Conservation (phyloP, 106 monocot species). For the Alisma plantagoaquatica region DNA sequence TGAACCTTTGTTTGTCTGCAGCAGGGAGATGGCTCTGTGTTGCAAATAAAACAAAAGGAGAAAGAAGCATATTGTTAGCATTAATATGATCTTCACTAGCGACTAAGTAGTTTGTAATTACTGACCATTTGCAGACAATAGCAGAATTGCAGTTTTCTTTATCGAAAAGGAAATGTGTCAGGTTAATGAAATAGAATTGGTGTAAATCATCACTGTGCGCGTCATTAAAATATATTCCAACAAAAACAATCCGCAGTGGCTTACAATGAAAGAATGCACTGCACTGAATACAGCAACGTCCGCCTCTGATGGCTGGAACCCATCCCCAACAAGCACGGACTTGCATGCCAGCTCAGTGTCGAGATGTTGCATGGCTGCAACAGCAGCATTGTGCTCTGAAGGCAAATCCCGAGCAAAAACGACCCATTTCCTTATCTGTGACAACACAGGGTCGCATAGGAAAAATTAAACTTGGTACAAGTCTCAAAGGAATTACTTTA, state of each 20-base stretch:
- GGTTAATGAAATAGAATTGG: too few species aligned
- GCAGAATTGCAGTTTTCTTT: too few species aligned
- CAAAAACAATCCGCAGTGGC: too few species aligned
- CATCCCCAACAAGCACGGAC: constrained; percentile 62
- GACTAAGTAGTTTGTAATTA: too few species aligned
- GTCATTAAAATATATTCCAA: too few species aligned
- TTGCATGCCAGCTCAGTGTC: constrained; percentile 51
- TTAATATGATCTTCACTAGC: too few species aligned
- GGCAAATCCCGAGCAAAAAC: constrained; percentile 46
- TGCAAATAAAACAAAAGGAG: background rate
- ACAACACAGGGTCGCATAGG: background rate
- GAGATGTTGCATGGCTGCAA: constrained; percentile 28
- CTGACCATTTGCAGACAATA: too few species aligned
- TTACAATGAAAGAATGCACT: constrained; percentile 67
- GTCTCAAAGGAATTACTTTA: too few species aligned
- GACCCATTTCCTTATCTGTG: constrained; percentile 72
- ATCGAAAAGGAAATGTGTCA: too few species aligned
- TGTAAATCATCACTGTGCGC: too few species aligned
- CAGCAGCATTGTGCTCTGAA: constrained; percentile 16
- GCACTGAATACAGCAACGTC: constrained; percentile 67
- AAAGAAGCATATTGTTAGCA: too few species aligned
- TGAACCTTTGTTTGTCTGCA: constrained; percentile 27
- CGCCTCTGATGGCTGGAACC: constrained; percentile 56
- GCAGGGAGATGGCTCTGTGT: constrained; percentile 46
- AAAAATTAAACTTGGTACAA: background rate